phyloP scores from a whole-genome alignment of 2,329 filamentous ascomycete species.

The Colletotrichum orchidophilum region DNA sequence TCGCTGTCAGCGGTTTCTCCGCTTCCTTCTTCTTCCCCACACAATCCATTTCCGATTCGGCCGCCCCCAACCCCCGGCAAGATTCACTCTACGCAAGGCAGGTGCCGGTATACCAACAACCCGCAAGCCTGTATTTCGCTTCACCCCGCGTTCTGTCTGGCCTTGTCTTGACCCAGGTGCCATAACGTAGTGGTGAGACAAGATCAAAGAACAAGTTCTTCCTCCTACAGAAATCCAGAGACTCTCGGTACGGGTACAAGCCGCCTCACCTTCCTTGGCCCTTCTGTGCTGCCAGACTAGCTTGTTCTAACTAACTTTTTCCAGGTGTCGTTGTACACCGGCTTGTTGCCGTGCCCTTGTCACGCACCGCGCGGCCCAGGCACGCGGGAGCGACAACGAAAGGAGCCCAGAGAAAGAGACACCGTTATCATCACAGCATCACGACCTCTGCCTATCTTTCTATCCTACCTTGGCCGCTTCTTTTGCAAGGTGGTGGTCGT shows the following conservation, averaged over 20 bases:
- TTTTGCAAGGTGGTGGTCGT: not conserved
- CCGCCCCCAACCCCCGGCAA: not conserved
- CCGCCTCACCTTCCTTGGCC: not conserved
- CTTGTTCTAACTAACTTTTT: not conserved
- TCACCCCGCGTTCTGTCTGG: not conserved
- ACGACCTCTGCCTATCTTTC: not conserved
- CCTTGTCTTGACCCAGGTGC: not conserved
- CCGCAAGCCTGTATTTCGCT: not conserved
- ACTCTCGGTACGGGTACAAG: not conserved
- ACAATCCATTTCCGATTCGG: constrained; percentile 17
- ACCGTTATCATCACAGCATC: too few relatives aligned
- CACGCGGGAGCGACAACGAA: not conserved
- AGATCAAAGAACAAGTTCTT: not conserved
- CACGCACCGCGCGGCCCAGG: not conserved
- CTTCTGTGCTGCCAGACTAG: not conserved
- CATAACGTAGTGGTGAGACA: not conserved
- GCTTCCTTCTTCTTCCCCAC: constrained; percentile 25
- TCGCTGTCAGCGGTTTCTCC: constrained; percentile 20
- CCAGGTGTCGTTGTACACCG: not conserved
- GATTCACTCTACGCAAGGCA: not conserved
- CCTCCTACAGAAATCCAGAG: not conserved
- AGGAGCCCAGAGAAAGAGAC: not conserved
- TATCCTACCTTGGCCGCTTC: not conserved
- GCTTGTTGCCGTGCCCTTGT: not conserved
- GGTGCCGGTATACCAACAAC: too few relatives aligned